Conservation (phyloP, 768 basidiomycete genomes). For the Royoungia palumana region DNA sequence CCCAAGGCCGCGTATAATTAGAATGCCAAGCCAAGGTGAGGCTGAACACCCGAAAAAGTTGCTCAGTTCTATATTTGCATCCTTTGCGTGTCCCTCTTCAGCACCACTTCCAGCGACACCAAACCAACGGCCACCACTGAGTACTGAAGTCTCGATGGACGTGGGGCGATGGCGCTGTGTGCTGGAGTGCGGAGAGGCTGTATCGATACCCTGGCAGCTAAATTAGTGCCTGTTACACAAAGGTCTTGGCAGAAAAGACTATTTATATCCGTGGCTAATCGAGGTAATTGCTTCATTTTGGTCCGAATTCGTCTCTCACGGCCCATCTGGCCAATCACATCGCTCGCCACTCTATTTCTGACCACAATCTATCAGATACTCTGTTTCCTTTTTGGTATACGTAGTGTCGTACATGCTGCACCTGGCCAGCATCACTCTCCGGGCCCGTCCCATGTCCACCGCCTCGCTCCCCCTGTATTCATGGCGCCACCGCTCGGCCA, state of each 20-base stretch:
- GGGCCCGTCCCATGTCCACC: not conserved
- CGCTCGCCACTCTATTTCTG: constrained; percentile 13
- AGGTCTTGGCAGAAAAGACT: constrained; percentile 29
- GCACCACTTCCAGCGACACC: no score
- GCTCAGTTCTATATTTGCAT: constrained; percentile 19
- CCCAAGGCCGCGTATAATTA: constrained; percentile 37
- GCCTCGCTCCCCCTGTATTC: constrained; percentile 16
- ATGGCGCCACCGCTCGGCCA: constrained; percentile 15
- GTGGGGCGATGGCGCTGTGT: no score
- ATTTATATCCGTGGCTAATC: constrained; percentile 28
- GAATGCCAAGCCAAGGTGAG: constrained; percentile 43
- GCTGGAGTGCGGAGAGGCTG: no score
- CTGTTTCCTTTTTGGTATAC: constrained; percentile 14
- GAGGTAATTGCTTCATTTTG: constrained; percentile 19
- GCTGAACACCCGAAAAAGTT: constrained; percentile 31
- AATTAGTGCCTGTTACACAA: constrained; percentile 30
- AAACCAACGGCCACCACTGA: no score
- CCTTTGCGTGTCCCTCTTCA: not conserved
- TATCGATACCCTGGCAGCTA: constrained; percentile 12
- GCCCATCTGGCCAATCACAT: constrained; percentile 23
- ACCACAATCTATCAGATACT: constrained; percentile 2
- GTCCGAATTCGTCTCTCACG: constrained; percentile 17
- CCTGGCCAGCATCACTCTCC: not conserved
- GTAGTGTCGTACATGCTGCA: not conserved
- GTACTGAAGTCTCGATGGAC: no score